Evolutionary conservation across 1,284 basidiomycete genomes (phyloP).

Genomic region (Thecaphora thlaspeos): DNA sequence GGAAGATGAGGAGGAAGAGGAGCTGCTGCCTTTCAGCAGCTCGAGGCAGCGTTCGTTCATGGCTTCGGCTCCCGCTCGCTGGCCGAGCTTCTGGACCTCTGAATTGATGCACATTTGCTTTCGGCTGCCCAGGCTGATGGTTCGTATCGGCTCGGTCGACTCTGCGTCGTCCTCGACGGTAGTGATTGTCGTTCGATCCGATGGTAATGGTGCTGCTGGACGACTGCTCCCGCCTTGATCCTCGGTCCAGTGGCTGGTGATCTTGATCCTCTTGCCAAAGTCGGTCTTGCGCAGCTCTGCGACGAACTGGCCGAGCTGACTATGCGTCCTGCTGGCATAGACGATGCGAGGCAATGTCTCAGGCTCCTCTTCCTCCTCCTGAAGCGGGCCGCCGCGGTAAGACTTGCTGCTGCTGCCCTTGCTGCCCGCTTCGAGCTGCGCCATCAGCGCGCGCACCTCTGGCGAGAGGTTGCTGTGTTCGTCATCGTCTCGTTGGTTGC

Average conservation of each 20-base stretch:
- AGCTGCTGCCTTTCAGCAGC: conserved; percentile 64
- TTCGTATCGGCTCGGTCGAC: conserved; percentile 14
- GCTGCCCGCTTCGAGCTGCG: conserved; percentile 55
- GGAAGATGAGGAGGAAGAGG: not conserved
- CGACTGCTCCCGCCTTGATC: not conserved
- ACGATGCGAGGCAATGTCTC: conserved; percentile 65
- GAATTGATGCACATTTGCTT: conserved; percentile 93
- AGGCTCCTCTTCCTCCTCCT: conserved; percentile 48
- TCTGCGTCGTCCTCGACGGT: not conserved
- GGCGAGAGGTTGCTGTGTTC: conserved; percentile 64
- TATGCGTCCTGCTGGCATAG: conserved; percentile 92
- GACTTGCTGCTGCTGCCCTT: conserved; percentile 4
- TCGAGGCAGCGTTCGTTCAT: conserved; percentile 90
- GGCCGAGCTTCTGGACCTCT: conserved; percentile 64
- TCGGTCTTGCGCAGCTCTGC: conserved; percentile 77
- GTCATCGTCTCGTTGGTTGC: conserved; percentile 1
- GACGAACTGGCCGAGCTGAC: conserved; percentile 86
- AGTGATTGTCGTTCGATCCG: not conserved
- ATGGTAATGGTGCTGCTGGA: not conserved
- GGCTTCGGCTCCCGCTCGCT: conserved; percentile 65
- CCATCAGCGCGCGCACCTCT: conserved; percentile 77
- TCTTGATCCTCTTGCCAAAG: conserved; percentile 55
- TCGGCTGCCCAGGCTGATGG: conserved; percentile 71
- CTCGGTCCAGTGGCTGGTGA: conserved; percentile 3
- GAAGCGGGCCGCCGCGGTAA: conserved; percentile 9